Base-by-base conservation (phyloP, 1,284 basidiomycete species). In the Xerocomus amazonicus region DNA sequence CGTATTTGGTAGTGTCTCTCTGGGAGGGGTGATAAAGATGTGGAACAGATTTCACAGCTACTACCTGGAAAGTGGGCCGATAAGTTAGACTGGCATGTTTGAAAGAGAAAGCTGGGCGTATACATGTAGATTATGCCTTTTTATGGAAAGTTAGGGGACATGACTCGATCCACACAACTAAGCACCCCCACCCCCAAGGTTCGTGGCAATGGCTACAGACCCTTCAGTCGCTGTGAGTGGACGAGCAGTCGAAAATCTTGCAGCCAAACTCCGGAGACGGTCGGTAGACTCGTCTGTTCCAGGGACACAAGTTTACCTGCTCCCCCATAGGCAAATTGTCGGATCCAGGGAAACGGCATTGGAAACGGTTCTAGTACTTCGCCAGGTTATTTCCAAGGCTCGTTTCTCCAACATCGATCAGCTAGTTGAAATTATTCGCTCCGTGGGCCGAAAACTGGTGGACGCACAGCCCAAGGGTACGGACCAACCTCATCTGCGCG, bases 1-100 rank as follows among this genome's bases (percentile, higher is more conserved):
- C 50, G 9, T 6, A 48, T 14, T 19, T 14, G 47, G 33, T 56
- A 92, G 90, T 92, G 90, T 60, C 72, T 94, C 43, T 92, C 90
- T 43, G 93, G 93, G 45, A 79, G 94, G 57, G 93, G 94, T 31
- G 94, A 97, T 70, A 97, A 97, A 70, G 93, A 97, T 62, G 93
- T 97, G 1, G 90, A 94, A 65, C 87, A 95, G 62, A 92, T 96
- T 54, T 91, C 87, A 16, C 74, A 92, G 60, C 71, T 91, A 36
- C 74, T 92, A 43, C 90, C 90, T 16, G 79, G 78, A 43, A 87
- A 93, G 69, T 95, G 92, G 92, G 92, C 88, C 33, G 84, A 94
- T 62, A 84, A 74, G 58, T 79, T 96, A 41, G 88, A 93, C 74
- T 96, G 93, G 93, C 89, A 94, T 56, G 34, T 68, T 59, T 55